These are phyloP conservation scores for Coprinopsis marcescibilis DNA, from an alignment of 768 basidiomycete species.

Conservation along the genomic window DNA sequence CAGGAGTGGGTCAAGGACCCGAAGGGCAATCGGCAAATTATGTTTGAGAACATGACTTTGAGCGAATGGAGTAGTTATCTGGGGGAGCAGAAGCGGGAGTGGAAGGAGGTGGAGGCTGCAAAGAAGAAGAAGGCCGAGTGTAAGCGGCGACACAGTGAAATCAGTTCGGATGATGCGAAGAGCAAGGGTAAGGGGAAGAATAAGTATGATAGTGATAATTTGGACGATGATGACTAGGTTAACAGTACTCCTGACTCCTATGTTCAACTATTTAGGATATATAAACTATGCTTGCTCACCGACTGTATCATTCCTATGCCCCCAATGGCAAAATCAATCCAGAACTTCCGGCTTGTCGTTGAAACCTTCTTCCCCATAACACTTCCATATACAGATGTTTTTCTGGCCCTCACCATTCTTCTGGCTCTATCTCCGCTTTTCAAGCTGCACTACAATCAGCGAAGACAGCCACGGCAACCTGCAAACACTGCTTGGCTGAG, in stretches of 20 bases:
- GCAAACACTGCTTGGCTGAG: conserved; percentile 3
- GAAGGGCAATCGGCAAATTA: not conserved
- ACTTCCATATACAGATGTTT: not conserved
- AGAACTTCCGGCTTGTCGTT: not conserved
- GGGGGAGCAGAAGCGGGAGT: not conserved
- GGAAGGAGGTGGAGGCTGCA: not conserved
- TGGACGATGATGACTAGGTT: too few species aligned
- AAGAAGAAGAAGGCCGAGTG: not conserved
- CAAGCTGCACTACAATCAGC: conserved; percentile 1
- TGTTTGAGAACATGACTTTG: not conserved
- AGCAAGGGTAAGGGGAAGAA: not conserved
- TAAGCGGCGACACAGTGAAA: not conserved
- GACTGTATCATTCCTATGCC: too few species aligned
- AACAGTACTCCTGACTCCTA: not conserved
- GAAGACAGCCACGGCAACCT: conserved; percentile 1
- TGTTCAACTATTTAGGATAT: not conserved
- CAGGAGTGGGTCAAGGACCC: not conserved
- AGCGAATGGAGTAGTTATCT: not conserved
- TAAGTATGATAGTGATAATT: not conserved
- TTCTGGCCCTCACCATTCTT: not conserved
- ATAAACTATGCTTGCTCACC: too few species aligned
- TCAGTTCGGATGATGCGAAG: not conserved
- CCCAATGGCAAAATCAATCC: not conserved
- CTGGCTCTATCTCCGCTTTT: not conserved
- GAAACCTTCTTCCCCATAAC: not conserved